Percentiles rank a stretch among this genome's conserved stretches.
Evolutionary conservation across 768 basidiomycete genomes (phyloP).

Genomic region (Tylopilus sp.): DNA sequence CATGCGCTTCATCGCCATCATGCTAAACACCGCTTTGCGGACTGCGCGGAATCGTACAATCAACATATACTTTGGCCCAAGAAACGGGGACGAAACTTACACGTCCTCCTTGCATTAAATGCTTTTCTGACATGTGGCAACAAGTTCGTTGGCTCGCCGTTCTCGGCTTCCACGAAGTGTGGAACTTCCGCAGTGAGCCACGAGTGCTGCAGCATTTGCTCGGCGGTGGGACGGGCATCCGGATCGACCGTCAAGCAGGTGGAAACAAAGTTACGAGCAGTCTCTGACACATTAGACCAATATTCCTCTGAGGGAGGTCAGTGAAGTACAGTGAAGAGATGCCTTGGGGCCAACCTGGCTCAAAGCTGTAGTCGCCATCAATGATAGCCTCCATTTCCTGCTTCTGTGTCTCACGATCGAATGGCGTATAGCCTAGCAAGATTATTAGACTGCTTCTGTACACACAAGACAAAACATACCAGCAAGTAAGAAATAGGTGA

Average conservation of each 20-base stretch:
- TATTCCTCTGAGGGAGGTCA: slow-evolving; percentile 55
- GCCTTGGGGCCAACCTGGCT: slow-evolving; percentile 44
- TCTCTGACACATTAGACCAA: slow-evolving; percentile 79
- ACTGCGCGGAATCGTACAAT: slow-evolving; percentile 41
- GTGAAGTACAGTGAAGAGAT: background rate
- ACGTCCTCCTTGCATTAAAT: slow-evolving; percentile 85
- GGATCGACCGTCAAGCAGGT: slow-evolving; percentile 87
- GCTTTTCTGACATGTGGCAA: slow-evolving; percentile 86
- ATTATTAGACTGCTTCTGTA: background rate
- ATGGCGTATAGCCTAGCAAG: slow-evolving; percentile 82
- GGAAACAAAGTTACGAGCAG: slow-evolving; percentile 80
- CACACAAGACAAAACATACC: slow-evolving; percentile 30
- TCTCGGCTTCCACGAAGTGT: slow-evolving; percentile 59
- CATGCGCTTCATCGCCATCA: slow-evolving; percentile 85
- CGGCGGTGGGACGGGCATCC: slow-evolving; percentile 71
- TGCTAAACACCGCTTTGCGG: slow-evolving; percentile 83
- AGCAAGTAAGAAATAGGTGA: slow-evolving; percentile 93
- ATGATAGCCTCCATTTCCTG: slow-evolving; percentile 97
- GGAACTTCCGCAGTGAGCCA: slow-evolving; percentile 62
- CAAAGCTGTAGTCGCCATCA: slow-evolving; percentile 88
- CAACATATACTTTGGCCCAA: background rate
- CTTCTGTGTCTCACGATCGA: slow-evolving; percentile 85
- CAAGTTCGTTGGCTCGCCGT: slow-evolving; percentile 69
- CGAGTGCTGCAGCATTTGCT: slow-evolving; percentile 65
- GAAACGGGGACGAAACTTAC: slow-evolving; percentile 42